Percentiles rank a stretch among this genome's conserved stretches.
Conservation (phyloP, 768 basidiomycete genomes). For the Boletus vermiculosoides region DNA sequence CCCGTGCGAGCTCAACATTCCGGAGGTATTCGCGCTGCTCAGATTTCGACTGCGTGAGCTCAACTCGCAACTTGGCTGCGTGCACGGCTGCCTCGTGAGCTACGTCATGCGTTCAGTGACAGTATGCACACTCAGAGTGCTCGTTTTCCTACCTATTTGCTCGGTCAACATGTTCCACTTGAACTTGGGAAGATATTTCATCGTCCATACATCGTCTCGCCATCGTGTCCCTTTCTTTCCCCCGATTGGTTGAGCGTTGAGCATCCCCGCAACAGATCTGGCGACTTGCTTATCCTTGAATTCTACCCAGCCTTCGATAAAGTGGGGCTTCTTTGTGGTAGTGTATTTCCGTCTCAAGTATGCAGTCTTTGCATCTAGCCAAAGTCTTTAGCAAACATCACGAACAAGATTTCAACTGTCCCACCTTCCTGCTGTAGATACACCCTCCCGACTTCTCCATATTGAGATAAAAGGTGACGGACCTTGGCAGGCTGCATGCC, state of each 20-base stretch:
- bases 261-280: constrained; percentile 86
- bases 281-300: constrained; percentile 94
- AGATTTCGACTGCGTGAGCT: constrained; percentile 79
- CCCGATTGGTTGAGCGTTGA: constrained; percentile 94
- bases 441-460: constrained; percentile 89
- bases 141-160: constrained; percentile 81
- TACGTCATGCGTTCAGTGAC: constrained; percentile 33
- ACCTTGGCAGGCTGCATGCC: constrained; percentile 98
- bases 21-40: constrained; percentile 93
- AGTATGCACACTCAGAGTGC: neutral
- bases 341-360: constrained; percentile 81
- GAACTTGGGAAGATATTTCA: constrained; percentile 97
- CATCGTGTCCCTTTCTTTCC: constrained; percentile 88
- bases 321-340: constrained; percentile 81
- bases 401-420: constrained; percentile 16
- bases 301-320: constrained; percentile 97
- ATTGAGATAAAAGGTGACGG: constrained; percentile 84
- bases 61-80: constrained; percentile 84
- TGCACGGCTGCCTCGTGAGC: constrained; percentile 93
- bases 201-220: constrained; percentile 99
- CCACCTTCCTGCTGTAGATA: constrained; percentile 92
- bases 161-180: constrained; percentile 99
- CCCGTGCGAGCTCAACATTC: constrained; percentile 90
- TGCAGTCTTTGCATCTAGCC: constrained; percentile 78
- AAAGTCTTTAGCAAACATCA: neutral